phyloP scores from a whole-genome alignment of 2,329 filamentous ascomycete species.

The Claviceps sp. region DNA sequence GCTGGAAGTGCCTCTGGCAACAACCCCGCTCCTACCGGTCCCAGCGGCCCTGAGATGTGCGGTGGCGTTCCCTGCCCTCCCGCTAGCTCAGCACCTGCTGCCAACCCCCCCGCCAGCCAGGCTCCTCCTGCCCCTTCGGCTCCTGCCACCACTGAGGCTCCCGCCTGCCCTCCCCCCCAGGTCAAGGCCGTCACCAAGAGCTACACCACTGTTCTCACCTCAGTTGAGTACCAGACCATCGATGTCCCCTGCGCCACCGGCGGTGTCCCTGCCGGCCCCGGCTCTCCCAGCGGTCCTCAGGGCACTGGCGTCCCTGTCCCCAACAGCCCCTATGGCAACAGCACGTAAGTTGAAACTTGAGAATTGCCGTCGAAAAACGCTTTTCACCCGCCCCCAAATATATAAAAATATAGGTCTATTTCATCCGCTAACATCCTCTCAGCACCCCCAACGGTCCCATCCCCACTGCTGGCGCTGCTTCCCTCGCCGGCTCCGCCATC shows the following conservation, averaged over 20 bases:
- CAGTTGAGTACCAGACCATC: conserved; percentile 38
- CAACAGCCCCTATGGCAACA: conserved; percentile 24
- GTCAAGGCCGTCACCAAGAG: conserved; percentile 41
- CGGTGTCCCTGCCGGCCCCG: too few species aligned
- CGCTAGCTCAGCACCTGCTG: too few species aligned
- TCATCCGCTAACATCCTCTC: background rate
- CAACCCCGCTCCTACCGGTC: conserved; percentile 9
- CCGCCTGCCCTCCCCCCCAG: conserved; percentile 22
- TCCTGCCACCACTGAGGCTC: conserved; percentile 3
- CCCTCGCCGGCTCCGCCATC: conserved; percentile 38
- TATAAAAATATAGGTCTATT: too few species aligned
- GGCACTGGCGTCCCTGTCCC: conserved; percentile 28
- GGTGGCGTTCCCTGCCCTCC: too few species aligned
- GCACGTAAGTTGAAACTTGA: conserved; percentile 8
- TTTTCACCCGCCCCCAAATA: background rate
- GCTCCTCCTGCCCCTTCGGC: too few species aligned
- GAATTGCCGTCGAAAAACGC: too few species aligned
- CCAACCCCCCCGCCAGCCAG: too few species aligned
- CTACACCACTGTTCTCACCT: conserved; percentile 42
- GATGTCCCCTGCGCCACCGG: conserved; percentile 28
- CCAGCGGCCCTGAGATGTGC: background rate
- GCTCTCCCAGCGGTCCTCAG: conserved; percentile 4
- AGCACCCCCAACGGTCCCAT: conserved; percentile 18
- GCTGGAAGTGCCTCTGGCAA: background rate
- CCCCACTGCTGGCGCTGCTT: conserved; percentile 38